phyloP scores from a whole-genome alignment of 495 filamentous ascomycete species.

The Evansstolkia leycettana region DNA sequence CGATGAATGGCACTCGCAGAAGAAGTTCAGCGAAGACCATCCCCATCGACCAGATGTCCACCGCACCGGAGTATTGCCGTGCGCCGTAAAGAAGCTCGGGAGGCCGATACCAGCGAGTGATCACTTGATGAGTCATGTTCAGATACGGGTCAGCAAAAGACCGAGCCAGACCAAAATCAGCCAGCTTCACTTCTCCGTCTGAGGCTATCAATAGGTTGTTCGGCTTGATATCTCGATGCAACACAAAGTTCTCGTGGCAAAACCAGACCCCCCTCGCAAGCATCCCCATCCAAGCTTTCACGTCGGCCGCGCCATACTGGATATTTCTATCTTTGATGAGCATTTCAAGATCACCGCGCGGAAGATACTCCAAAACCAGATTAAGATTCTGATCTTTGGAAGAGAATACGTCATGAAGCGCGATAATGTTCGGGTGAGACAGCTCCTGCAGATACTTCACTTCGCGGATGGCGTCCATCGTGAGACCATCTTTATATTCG shows the following conservation, averaged over 20 bases:
- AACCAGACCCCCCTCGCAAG: constrained; percentile 86
- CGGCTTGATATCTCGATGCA: constrained; percentile 98
- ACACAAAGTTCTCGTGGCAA: constrained; percentile 86
- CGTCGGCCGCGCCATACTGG: constrained; percentile 64
- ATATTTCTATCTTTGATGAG: constrained; percentile 79
- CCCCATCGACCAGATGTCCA: constrained; percentile 94
- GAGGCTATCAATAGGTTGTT: constrained; percentile 94
- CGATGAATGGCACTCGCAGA: constrained; percentile 65
- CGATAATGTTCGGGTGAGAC: constrained; percentile 92
- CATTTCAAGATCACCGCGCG: constrained; percentile 82
- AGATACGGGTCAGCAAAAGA: constrained; percentile 78
- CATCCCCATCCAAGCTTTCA: constrained; percentile 99
- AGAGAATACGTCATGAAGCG: constrained; percentile 79
- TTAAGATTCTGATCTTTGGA: constrained; percentile 90
- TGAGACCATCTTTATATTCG: constrained; percentile 73
- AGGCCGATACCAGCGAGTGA: constrained; percentile 93
- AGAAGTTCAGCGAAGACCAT: constrained; percentile 87
- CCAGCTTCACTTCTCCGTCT: constrained; percentile 86
- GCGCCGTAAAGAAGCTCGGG: constrained; percentile 89
- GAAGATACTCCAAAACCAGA: constrained; percentile 86
- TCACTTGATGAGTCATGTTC: constrained; percentile 86
- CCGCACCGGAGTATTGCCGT: constrained; percentile 74
- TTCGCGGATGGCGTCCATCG: constrained; percentile 90
- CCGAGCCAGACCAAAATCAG: constrained; percentile 92
- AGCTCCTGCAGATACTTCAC: constrained; percentile 90